A percentile compares a stretch with the other conserved stretches of the same genome.
Evolutionary conservation across 1,139 yeast species (phyloP).

Genomic region (Saccharomycopsis hybrid): DNA sequence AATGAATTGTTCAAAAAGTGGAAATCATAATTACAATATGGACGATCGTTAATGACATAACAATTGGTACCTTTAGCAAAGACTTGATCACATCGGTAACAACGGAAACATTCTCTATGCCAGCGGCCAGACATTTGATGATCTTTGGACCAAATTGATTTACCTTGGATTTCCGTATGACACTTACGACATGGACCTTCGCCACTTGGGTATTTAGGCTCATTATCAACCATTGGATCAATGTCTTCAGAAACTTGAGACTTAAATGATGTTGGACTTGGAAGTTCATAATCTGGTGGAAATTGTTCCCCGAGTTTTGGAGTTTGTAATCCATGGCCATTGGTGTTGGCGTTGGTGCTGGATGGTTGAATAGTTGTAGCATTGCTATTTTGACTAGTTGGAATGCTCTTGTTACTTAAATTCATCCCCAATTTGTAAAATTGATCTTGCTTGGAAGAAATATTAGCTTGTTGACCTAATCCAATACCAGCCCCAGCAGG

Average conservation of each 20-base stretch:
- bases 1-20: slow-evolving; percentile 70
- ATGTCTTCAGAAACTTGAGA: slow-evolving; percentile 4
- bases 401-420: not conserved
- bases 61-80: slow-evolving; percentile 64
- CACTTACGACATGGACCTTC: slow-evolving; percentile 74
- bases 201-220: slow-evolving; percentile 45
- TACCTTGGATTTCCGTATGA: slow-evolving; percentile 39
- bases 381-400: too few relatives aligned
- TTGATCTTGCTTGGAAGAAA: not conserved
- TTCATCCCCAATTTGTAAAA: too few relatives aligned
- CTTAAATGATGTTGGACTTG: slow-evolving; percentile 12
- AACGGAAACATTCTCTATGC: slow-evolving; percentile 83
- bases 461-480: not conserved
- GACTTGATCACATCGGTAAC: slow-evolving; percentile 51
- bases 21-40: slow-evolving; percentile 79
- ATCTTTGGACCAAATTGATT: slow-evolving; percentile 70
- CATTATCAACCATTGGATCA: slow-evolving; percentile 6
- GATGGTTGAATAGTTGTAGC: not conserved
- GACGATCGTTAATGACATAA: slow-evolving; percentile 70
- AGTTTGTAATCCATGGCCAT: not conserved
- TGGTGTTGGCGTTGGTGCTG: not conserved
- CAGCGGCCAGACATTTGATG: slow-evolving; percentile 87
- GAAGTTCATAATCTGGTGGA: slow-evolving; percentile 11
- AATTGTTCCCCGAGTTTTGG: not conserved
- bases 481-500: not conserved